phyloP scores from a whole-genome alignment of 768 basidiomycete species.

The Macrolepiota albuminosa region DNA sequence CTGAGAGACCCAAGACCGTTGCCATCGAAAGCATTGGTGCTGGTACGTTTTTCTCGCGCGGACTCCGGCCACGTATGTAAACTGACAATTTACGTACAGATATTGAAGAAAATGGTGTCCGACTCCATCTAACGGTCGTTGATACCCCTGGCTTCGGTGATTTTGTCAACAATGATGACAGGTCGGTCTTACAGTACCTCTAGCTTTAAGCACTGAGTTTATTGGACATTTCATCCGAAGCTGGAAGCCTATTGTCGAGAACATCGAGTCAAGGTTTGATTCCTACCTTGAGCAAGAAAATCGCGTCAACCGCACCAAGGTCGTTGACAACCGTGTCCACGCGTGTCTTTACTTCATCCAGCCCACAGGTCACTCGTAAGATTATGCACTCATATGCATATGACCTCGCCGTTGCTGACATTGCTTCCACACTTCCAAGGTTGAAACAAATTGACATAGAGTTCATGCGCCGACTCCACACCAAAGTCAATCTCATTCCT shows the following conservation, averaged over 20 bases:
- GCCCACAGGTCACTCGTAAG: conserved; percentile 96
- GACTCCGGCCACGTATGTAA: conserved; percentile 20
- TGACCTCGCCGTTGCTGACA: conserved; percentile 3
- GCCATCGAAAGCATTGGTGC: conserved; percentile 98
- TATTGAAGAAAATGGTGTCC: conserved; percentile 97
- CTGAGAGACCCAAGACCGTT: conserved; percentile 89
- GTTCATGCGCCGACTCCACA: conserved; percentile 97
- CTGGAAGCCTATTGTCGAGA: conserved; percentile 98
- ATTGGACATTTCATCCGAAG: conserved; percentile 35
- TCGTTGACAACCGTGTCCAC: conserved; percentile 96
- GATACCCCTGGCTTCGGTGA: conserved; percentile 99
- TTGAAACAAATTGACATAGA: conserved; percentile 98
- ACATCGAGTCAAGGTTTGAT: conserved; percentile 97
- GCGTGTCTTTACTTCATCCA: conserved; percentile 99
- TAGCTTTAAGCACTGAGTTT: conserved; percentile 12
- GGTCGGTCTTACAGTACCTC: conserved; percentile 42
- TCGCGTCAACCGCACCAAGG: conserved; percentile 90
- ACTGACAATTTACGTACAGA: conserved; percentile 48
- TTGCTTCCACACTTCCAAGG: conserved; percentile 33
- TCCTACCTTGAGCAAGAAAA: conserved; percentile 98
- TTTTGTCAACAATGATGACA: conserved; percentile 99
- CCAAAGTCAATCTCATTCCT: conserved; percentile 97
- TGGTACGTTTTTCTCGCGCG: conserved; percentile 48
- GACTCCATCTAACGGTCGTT: conserved; percentile 96
- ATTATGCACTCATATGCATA: conserved; percentile 12